Base-by-base conservation (phyloP, 495 filamentous ascomycete species). In the Jackrogersella minutella region DNA sequence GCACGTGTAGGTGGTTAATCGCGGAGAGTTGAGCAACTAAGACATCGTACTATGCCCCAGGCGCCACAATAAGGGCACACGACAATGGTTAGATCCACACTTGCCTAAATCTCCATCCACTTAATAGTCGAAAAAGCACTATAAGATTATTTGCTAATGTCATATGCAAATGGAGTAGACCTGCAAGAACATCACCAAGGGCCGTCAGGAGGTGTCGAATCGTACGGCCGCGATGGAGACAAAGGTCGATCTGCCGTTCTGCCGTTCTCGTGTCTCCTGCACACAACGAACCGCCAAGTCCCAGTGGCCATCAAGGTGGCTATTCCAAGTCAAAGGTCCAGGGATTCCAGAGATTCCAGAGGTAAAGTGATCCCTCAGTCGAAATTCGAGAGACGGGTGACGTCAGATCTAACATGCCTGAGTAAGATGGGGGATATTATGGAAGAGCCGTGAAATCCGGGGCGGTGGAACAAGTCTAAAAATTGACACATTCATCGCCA, bases 1-100 rank as follows among this genome's bases (percentile, higher is more conserved):
- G 66, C 72, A 74, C 72, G 72, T 74, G 72, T 72, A 62, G 44
- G 44, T 33, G 41, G 59, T 68, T 51, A 69, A 61, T 64, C 60
- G 66, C 56, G 43, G 66, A 69, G 61, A 69, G 49, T 17, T 5
- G 33, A 69, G 60, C 34, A 62, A 62, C 34, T 65, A 44, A 64
- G 59, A 70, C 66, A 64, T 69, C 66, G 58, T 58, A n/a, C 36
- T 37, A 41, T 61, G 21, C 26, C 26, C 33, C 13, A 24, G 22
- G 61, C 46, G 66, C 66, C 61, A 69, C 66, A 46, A 57, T 31
- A 2, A 26, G 26, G 43, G 56, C 60, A 64, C 60, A 64, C 47
- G 66, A 64, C 66, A 53, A 19, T 56, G 60, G 19, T 5, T 33
- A 56, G 47, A 41, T 34, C 59, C 66, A 22, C 58, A 58, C 65